Percentiles rank a stretch among this genome's conserved stretches.
Evolutionary conservation across 495 filamentous ascomycete genomes (phyloP).

Genomic region (Neurospora tetrasperma): DNA sequence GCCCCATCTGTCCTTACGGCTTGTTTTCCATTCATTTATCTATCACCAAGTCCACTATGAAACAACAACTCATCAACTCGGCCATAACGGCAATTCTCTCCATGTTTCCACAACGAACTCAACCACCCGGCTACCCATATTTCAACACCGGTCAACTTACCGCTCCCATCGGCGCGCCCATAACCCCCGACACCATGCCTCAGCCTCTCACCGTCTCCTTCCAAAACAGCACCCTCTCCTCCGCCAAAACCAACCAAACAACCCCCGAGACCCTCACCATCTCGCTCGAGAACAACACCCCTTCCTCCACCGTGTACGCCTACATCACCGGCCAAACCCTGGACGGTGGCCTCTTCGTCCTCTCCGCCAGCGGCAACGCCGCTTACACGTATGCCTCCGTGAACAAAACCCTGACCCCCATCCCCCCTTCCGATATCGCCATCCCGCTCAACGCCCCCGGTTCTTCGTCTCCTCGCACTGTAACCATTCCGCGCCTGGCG

Average conservation of each 20-base stretch:
- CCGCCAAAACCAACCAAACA: background rate
- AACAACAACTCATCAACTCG: background rate
- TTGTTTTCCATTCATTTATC: background rate
- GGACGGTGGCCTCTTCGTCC: constrained; percentile 47
- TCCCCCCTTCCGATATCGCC: constrained; percentile 43
- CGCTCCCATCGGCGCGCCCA: constrained; percentile 13
- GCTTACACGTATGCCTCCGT: constrained; percentile 23
- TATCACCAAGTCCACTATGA: background rate
- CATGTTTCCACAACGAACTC: background rate
- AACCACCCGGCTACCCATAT: background rate
- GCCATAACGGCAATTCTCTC: background rate
- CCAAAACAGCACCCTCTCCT: constrained; percentile 50
- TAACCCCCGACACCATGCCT: background rate
- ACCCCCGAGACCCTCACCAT: constrained; percentile 32
- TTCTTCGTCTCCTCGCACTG: constrained; percentile 26
- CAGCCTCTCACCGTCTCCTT: constrained; percentile 46
- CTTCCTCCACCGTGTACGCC: constrained; percentile 52
- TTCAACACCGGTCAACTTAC: background rate
- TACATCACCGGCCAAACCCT: constrained; percentile 60
- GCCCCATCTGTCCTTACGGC: background rate
- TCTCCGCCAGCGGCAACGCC: constrained; percentile 45
- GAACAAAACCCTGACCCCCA: constrained; percentile 16
- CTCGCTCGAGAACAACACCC: constrained; percentile 52
- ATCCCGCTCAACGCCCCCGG: constrained; percentile 48
- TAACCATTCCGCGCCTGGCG: constrained; percentile 56